phyloP scores from a whole-genome alignment of 2,329 filamentous ascomycete species.

The Cladosporium sp. region DNA sequence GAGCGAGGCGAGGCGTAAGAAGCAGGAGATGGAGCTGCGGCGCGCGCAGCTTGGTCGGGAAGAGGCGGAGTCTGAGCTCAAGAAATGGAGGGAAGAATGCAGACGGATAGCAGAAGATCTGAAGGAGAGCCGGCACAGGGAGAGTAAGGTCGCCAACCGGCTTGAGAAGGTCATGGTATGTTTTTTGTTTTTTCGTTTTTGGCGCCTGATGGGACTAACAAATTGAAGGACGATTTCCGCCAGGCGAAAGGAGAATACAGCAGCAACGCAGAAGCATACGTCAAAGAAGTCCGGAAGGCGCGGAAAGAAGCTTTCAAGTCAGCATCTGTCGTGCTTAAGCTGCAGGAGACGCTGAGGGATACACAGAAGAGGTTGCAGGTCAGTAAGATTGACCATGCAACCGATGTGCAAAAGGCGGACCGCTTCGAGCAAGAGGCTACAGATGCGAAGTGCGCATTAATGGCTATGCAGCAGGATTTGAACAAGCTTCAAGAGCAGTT shows the following conservation, averaged over 20 bases:
- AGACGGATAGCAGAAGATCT: constrained; percentile 57
- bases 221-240: constrained; percentile 64
- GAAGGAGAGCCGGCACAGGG: constrained; percentile 66
- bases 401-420: constrained; percentile 15
- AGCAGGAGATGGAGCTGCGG: constrained; percentile 45
- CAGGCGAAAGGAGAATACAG: constrained; percentile 63
- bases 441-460: constrained; percentile 64
- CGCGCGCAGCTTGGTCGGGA: constrained; percentile 53
- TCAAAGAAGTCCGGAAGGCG: constrained; percentile 70
- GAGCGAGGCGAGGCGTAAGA: constrained; percentile 41
- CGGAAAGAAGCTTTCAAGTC: constrained; percentile 74
- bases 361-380: constrained; percentile 18
- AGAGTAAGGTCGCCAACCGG: constrained; percentile 66
- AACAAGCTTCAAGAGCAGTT: constrained; percentile 63
- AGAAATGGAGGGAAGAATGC: constrained; percentile 62
- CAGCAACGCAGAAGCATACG: constrained; percentile 54
- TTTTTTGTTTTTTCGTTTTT: constrained; percentile 4
- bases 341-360: constrained; percentile 62
- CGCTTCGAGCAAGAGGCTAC: constrained; percentile 66
- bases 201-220: background rate
- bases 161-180: constrained; percentile 70
- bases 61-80: constrained; percentile 69
- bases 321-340: constrained; percentile 67
- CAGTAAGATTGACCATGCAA: constrained; percentile 19
- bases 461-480: constrained; percentile 66